Conservation (phyloP, 495 filamentous ascomycete species). For the Talaromyces adpressus region DNA sequence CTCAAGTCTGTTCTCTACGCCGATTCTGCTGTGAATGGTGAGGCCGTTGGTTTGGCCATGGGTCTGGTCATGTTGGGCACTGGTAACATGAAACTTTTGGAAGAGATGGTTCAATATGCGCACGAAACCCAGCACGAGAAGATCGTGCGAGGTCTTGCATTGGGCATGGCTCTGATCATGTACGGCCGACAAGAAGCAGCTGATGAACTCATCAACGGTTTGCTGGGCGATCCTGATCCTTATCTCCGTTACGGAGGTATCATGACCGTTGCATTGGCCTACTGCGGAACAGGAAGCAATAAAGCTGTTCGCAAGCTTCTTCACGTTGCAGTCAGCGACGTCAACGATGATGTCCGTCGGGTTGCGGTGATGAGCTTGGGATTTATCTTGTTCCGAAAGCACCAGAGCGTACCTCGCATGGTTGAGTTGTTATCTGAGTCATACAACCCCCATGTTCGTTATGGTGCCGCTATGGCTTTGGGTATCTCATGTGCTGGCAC, state of each 20-base stretch:
- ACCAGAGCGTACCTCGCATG: conserved; percentile 94
- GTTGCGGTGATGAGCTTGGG: conserved; percentile 98
- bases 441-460: conserved; percentile 98
- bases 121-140: conserved; percentile 99
- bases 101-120: conserved; percentile 95
- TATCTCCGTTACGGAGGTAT: conserved; percentile 95
- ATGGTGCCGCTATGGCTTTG: conserved; percentile 96
- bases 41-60: conserved; percentile 93
- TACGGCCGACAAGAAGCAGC: conserved; percentile 91
- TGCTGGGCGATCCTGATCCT: conserved; percentile 90
- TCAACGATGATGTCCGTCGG: conserved; percentile 94
- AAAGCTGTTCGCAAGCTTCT: conserved; percentile 97
- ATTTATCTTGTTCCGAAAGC: conserved; percentile 98
- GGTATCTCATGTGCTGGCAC: conserved; percentile 98
- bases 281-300: conserved; percentile 96
- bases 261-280: conserved; percentile 96
- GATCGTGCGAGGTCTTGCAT: conserved; percentile 88
- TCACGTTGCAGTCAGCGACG: conserved; percentile 95
- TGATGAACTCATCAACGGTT: conserved; percentile 86
- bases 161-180: conserved; percentile 99
- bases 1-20: conserved; percentile 80
- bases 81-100: conserved; percentile 80
- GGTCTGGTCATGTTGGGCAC: conserved; percentile 96
- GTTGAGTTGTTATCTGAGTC: conserved; percentile 97
- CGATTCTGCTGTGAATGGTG: conserved; percentile 92